Conservation (phyloP, 225 moss, liverwort and hornwort species). For the Climacium dendroides region DNA sequence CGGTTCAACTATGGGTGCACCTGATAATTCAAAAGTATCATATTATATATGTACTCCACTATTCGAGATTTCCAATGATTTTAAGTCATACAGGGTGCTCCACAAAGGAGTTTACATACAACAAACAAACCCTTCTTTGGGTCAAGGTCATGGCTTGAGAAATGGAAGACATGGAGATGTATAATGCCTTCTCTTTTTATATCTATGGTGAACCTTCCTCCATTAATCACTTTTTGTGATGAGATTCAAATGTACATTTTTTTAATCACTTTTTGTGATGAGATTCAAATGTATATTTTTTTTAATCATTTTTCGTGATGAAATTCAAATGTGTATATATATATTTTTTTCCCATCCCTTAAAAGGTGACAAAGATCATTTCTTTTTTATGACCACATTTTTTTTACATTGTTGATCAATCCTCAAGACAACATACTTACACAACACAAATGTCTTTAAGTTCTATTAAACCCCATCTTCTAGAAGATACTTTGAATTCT, state of each 20-base stretch:
- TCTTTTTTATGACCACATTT: too few species aligned
- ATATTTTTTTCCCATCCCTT: too few species aligned
- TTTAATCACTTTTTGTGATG: neutral
- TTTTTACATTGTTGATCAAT: neutral
- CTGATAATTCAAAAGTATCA: neutral
- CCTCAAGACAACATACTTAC: neutral
- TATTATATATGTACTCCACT: fast-evolving
- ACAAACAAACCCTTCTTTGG: too few species aligned
- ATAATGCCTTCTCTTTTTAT: too few species aligned
- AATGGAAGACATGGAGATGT: neutral
- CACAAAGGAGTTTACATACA: too few species aligned
- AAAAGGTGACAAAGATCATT: neutral
- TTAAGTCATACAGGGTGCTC: neutral
- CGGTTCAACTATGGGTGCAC: fast-evolving
- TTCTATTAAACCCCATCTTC: too few species aligned
- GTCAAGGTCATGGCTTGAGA: neutral
- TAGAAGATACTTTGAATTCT: too few species aligned
- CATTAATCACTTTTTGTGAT: neutral
- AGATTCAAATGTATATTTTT: neutral
- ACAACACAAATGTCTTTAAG: neutral
- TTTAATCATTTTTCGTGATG: neutral
- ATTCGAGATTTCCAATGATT: neutral
- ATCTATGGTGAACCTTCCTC: too few species aligned
- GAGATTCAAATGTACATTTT: fast-evolving
- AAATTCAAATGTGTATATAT: too few species aligned